Base-by-base conservation (phyloP, 345 rosid genomes). In the Linum usitatissimum region DNA sequence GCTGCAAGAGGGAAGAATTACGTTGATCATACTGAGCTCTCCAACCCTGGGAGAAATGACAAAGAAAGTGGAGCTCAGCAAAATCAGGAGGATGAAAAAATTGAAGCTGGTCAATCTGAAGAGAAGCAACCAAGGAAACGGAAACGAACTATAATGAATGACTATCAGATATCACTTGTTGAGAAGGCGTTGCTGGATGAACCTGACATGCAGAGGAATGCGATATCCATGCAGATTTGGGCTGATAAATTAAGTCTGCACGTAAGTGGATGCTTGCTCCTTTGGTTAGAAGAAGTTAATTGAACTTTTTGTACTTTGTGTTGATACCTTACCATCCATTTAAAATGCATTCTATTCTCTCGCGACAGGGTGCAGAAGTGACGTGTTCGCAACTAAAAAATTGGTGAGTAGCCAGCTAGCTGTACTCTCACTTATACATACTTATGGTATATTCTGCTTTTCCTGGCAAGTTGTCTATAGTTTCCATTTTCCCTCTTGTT, bases 131-230 rank as follows among this genome's bases (percentile, higher is more conserved):
- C 83, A 59, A 83, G 84, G 65, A 94, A 86, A 81, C 71, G 99
- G 70, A 90, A 94, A 76, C 90, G 96, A 65, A 90, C 95, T 60
- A 85, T 94, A 66, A 90, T 94, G 99, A 90, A 84, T 66, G 97
- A 86, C 42, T 75, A 80, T 65, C 99, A 94, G 79, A 77, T 86
- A 60, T 61, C 69, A 21, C 69, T 94, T 68, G 82, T 94, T n/a
- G 99, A 94, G 81, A 80, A 78, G 38, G 99, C 95, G 18, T 85
- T 94, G 66, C 70, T 83, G 67, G 95, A 80, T 73, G 99, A 90
- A 78, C 95, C 96, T 68, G 93, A 90, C 53, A 85, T 94, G 97
- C 99, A 86, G 79, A 79, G 99, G 73, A 85, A 86, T 64, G 74
- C 89, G 57, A 68, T 69, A 72, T 77, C 75, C 6, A 56, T 90